A percentile compares a stretch with the other conserved stretches of the same genome.
Evolutionary conservation across 805 yeast genomes (phyloP).

Genomic region (Kuraishia cidri): DNA sequence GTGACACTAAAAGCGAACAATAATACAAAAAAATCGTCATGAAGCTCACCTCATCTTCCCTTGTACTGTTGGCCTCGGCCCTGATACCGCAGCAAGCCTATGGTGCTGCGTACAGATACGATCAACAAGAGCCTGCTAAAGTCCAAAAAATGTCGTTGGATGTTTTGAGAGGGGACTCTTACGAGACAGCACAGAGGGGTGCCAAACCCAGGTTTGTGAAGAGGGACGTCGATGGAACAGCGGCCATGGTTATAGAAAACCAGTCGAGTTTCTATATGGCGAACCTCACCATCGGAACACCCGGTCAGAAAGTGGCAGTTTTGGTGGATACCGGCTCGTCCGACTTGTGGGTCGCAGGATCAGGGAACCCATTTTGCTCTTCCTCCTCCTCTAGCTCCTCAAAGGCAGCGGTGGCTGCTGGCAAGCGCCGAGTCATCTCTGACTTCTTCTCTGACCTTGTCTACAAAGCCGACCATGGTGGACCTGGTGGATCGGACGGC

Average conservation of each 20-base stretch:
- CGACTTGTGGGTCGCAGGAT: conserved; percentile 56
- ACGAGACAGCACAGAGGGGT: conserved; percentile 5
- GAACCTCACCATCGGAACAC: conserved; percentile 43
- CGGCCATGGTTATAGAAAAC: conserved; percentile 25
- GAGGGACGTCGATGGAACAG: conserved; percentile 14
- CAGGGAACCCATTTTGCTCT: conserved; percentile 37
- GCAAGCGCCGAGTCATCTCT: not conserved
- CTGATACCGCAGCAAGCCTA: no score
- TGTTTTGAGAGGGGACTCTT: conserved; percentile 11
- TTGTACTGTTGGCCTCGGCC: no score
- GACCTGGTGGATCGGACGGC: not conserved
- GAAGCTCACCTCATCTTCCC: no score
- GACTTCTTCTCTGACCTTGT: not conserved
- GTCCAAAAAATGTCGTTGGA: conserved; percentile 9
- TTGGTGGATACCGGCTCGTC: conserved; percentile 73
- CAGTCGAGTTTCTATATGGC: conserved; percentile 35
- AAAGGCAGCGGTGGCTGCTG: not conserved
- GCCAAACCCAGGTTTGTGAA: conserved; percentile 13
- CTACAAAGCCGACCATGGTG: not conserved
- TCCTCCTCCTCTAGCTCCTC: not conserved
- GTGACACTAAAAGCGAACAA: no score
- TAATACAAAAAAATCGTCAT: no score
- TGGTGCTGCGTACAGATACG: no score
- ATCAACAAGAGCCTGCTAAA: not conserved
- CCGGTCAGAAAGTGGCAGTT: conserved; percentile 43